Evolutionary conservation across 176 grass and related monocot species (phyloP).

Genomic region (Eleusine coracana): DNA sequence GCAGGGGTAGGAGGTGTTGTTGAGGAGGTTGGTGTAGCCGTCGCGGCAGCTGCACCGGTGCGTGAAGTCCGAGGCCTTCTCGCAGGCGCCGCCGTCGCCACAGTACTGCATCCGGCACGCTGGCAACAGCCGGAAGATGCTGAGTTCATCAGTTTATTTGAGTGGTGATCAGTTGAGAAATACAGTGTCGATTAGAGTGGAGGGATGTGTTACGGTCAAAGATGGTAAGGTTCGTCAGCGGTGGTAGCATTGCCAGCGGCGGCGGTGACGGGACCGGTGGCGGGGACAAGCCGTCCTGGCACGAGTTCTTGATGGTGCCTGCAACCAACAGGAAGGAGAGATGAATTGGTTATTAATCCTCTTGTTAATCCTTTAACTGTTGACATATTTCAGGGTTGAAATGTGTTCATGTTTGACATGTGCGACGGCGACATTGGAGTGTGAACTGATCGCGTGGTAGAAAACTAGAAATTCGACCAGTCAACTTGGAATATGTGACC

Average conservation of each 20-base stretch:
- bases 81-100: conserved; percentile 56
- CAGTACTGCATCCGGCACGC: conserved; percentile 61
- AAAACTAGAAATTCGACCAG: too few species aligned
- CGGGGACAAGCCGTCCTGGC: conserved; percentile 23
- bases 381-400: too few species aligned
- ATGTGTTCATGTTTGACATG: too few species aligned
- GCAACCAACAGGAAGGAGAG: not conserved
- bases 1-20: conserved; percentile 49
- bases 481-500: too few species aligned
- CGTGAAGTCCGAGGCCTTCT: conserved; percentile 32
- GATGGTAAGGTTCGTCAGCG: conserved; percentile 26
- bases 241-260: not conserved
- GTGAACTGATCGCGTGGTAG: too few species aligned
- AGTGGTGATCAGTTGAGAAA: not conserved
- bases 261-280: not conserved
- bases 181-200: too few species aligned
- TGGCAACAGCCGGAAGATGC: not conserved
- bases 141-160: too few species aligned
- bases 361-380: not conserved
- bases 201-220: conserved; percentile 35
- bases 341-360: not conserved
- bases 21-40: conserved; percentile 59
- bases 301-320: conserved; percentile 58
- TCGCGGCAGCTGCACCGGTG: conserved; percentile 52
- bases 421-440: too few species aligned